These are phyloP conservation scores for Scutellaria minor DNA, from an alignment of 257 asterid genomes.

Conservation along the genomic window DNA sequence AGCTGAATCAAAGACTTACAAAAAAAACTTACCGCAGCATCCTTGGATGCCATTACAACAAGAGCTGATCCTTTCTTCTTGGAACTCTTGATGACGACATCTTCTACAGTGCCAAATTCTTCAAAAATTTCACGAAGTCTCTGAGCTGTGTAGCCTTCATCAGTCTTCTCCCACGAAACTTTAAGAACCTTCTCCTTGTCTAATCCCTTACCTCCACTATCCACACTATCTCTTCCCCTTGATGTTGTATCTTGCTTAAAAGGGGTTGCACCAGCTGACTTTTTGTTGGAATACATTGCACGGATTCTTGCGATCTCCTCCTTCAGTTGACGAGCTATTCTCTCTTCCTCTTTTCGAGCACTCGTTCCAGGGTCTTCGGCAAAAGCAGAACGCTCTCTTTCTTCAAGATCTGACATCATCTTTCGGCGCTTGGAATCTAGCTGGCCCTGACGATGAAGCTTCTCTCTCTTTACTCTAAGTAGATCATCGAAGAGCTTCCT, in stretches of 20 bases:
- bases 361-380: constrained; percentile 46
- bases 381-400: constrained; percentile 69
- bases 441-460: constrained; percentile 58
- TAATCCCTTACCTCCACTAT: constrained; percentile 44
- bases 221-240: constrained; percentile 33
- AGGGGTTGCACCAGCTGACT: constrained; percentile 39
- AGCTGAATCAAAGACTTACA: background rate
- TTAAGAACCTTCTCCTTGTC: constrained; percentile 81
- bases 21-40: constrained; percentile 58
- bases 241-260: constrained; percentile 40
- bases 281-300: constrained; percentile 52
- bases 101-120: constrained; percentile 80
- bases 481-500: constrained; percentile 76
- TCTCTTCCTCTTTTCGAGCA: constrained; percentile 69
- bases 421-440: constrained; percentile 72
- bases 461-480: constrained; percentile 63
- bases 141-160: constrained; percentile 70
- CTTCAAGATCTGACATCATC: constrained; percentile 86
- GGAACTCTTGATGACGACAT: constrained; percentile 72
- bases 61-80: constrained; percentile 90
- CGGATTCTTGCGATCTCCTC: constrained; percentile 72
- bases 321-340: constrained; percentile 55
- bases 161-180: constrained; percentile 87
- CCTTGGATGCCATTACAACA: constrained; percentile 82
- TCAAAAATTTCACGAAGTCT: constrained; percentile 66